Evolutionary conservation across 2,329 filamentous ascomycete genomes (phyloP), one percentile per base, ranked within the genome.

Genomic region (Penicillium verrucosum): DNA sequence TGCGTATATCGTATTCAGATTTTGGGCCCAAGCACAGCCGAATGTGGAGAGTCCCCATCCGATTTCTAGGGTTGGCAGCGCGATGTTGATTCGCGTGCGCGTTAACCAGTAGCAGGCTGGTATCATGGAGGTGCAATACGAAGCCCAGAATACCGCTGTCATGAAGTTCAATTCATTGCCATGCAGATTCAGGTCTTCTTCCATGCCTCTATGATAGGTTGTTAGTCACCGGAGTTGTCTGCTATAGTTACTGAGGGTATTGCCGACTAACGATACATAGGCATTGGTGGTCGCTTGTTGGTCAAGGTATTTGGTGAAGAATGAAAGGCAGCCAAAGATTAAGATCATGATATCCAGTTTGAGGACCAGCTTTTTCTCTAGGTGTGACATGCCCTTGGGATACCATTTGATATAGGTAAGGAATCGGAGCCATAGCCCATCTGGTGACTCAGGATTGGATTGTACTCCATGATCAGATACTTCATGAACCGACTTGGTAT

Each of bases 331-430:
- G 2, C 70, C 72, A 56, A 74, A 77, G 8, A 66, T 62, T 1
- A 74, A 60, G 62, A 81, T 68, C 48, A 79, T 78, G 64, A 75
- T 75, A 60, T 81, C 80, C 18, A 81, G 70, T 62, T 81, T 81
- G 54, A 78, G 68, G 14, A 81, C 71, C 27, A 82, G 72, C 30
- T 65, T 69, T 59, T 80, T 80, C 63, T 82, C 52, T 11, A 40
- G 25, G 41, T 58, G 56, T 18, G 46, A 12, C 54, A 65, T 62
- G 5, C 56, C 46, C 16, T 40, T 58, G 4, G 61, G 56, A 45
- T 64, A 62, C 60, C 62, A 62, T 47, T 51, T 41, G 23, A 53
- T 9, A 41, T 46, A 53, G 25, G 54, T 61, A 18, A 60, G 47
- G 8, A 60, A 55, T 4, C 25, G 50, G 8, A 61, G 52, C 60